phyloP scores from a whole-genome alignment of 2,329 filamentous ascomycete species.

The Dothistroma pini region DNA sequence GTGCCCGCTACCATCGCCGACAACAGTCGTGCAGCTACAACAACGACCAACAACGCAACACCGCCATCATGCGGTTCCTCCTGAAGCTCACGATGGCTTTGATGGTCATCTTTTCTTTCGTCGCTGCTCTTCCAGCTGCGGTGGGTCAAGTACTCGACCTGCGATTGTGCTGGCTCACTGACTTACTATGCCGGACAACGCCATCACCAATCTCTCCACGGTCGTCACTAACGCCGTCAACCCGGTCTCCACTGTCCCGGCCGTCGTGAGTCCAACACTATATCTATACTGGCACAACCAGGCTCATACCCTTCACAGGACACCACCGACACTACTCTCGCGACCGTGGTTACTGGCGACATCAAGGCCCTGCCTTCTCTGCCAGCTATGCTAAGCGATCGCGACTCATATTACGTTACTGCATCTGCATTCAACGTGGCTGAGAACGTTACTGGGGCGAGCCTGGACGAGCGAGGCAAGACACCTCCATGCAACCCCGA shows the following conservation, averaged over 20 bases:
- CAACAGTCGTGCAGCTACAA: background rate
- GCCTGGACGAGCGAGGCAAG: background rate
- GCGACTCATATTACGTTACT: background rate
- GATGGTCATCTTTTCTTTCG: background rate
- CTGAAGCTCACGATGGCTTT: background rate
- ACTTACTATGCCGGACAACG: background rate
- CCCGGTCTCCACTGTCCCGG: background rate
- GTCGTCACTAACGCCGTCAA: background rate
- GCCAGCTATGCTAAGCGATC: no score
- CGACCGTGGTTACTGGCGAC: no score
- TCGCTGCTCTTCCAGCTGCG: background rate
- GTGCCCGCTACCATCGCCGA: background rate
- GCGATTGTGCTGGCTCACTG: background rate
- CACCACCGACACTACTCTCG: no score
- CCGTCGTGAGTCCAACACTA: background rate
- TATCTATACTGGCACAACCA: no score
- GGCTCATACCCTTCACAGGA: no score
- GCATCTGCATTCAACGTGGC: background rate
- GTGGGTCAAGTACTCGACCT: background rate
- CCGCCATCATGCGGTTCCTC: background rate
- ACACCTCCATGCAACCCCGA: background rate
- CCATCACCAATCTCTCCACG: background rate
- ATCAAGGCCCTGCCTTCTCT: no score
- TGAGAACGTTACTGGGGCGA: background rate
- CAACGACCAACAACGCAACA: background rate